A percentile compares a stretch with the other conserved stretches of the same genome.
These are phyloP conservation scores for Tubosaeta sp. DNA, from an alignment of 768 basidiomycete species.

Conservation along the genomic window DNA sequence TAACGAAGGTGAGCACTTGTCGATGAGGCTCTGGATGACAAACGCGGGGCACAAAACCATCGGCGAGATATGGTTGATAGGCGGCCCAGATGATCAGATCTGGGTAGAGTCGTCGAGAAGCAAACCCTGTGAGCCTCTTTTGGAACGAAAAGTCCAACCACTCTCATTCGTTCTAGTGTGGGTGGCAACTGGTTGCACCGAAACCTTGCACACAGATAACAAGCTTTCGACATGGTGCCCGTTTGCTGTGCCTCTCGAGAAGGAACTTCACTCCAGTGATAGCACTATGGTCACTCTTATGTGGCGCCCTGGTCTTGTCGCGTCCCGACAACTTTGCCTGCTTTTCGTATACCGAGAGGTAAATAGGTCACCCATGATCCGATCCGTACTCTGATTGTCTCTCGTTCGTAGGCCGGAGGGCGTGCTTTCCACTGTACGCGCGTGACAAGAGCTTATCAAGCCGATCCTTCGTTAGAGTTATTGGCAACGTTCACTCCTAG, in stretches of 20 bases:
- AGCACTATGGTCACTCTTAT: constrained; percentile 48
- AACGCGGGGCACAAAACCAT: constrained; percentile 64
- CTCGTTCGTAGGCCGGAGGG: constrained; percentile 38
- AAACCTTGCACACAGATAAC: constrained; percentile 48
- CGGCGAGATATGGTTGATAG: constrained; percentile 67
- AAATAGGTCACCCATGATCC: constrained; percentile 4
- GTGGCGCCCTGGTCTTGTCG: constrained; percentile 47
- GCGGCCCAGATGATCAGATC: constrained; percentile 58
- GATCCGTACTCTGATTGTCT: constrained; percentile 1
- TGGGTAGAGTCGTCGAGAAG: constrained; percentile 40
- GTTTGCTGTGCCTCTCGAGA: constrained; percentile 38
- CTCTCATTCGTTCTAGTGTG: constrained; percentile 10
- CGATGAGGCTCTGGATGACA: constrained; percentile 51
- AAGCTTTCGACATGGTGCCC: constrained; percentile 48
- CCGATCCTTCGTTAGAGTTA: constrained; percentile 55
- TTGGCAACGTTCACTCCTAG: constrained; percentile 50
- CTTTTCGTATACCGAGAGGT: constrained; percentile 70
- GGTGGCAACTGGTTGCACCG: constrained; percentile 20
- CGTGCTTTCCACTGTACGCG: constrained; percentile 55
- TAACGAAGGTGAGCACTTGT: constrained; percentile 64
- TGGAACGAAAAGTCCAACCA: background rate
- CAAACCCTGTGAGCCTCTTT: constrained; percentile 13
- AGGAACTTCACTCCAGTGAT: constrained; percentile 44
- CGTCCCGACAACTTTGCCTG: constrained; percentile 50
- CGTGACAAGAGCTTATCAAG: constrained; percentile 52